Conservation (phyloP, 2,329 filamentous ascomycete genomes). For the Emergomyces orientalis region DNA sequence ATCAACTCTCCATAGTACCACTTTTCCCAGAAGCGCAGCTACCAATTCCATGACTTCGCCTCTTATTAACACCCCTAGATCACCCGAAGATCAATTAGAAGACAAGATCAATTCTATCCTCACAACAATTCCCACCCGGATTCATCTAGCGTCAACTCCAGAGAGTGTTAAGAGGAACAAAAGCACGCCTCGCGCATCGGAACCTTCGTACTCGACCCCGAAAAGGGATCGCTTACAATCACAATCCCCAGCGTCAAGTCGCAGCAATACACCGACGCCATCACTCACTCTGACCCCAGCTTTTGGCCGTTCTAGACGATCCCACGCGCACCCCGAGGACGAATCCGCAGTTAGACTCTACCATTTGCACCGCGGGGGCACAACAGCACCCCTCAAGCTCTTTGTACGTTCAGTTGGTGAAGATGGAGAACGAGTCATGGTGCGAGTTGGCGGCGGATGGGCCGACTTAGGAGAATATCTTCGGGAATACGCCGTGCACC, state of each 20-base stretch:
- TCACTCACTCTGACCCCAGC: constrained; percentile 62
- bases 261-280: constrained; percentile 52
- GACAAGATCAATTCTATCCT: constrained; percentile 73
- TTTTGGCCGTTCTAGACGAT: constrained; percentile 25
- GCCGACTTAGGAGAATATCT: constrained; percentile 92
- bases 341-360: constrained; percentile 81
- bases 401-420: constrained; percentile 91
- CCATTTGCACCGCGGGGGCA: constrained; percentile 74
- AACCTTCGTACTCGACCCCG: constrained; percentile 21
- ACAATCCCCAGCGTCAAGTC: constrained; percentile 28
- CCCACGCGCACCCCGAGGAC: constrained; percentile 32
- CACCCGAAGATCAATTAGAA: constrained; percentile 60
- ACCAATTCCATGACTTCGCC: neutral
- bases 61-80: constrained; percentile 22
- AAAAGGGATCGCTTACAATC: constrained; percentile 36
- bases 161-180: constrained; percentile 14
- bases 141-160: constrained; percentile 56
- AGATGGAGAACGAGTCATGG: constrained; percentile 87
- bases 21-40: neutral
- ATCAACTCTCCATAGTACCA: neutral
- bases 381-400: constrained; percentile 82
- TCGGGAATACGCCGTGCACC: constrained; percentile 84
- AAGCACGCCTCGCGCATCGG: neutral
- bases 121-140: constrained; percentile 66
- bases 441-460: constrained; percentile 96